Evolutionary conservation across 768 basidiomycete genomes (phyloP).

Genomic region (Clavaria fumosa): DNA sequence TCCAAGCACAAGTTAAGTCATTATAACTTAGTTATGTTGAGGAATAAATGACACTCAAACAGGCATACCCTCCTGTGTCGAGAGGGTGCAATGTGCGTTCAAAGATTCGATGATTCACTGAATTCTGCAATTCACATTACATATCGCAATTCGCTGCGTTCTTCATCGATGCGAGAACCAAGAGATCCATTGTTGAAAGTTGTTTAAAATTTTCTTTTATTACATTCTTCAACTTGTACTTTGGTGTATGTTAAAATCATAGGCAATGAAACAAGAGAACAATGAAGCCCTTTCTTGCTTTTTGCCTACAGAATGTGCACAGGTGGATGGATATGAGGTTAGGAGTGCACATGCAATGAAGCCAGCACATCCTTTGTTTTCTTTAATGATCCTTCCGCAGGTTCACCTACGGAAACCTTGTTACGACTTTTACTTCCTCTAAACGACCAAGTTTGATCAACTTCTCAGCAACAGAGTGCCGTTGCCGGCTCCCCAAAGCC

Average conservation of each 20-base stretch:
- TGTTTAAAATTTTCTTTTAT: slow-evolving; percentile 19
- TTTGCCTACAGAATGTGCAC: slow-evolving; percentile 30
- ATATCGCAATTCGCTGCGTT: slow-evolving; percentile 69
- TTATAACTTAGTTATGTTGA: slow-evolving; percentile 77
- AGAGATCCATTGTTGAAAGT: slow-evolving; percentile 50
- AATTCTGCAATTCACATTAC: slow-evolving; percentile 76
- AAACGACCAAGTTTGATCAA: slow-evolving; percentile 69
- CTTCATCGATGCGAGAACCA: slow-evolving; percentile 72
- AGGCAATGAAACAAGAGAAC: slow-evolving; percentile 14
- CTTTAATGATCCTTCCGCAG: slow-evolving; percentile 65
- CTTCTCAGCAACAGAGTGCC: slow-evolving; percentile 33
- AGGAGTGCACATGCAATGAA: slow-evolving; percentile 23
- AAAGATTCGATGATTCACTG: slow-evolving; percentile 77
- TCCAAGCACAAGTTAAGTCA: slow-evolving; percentile 67
- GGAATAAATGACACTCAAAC: slow-evolving; percentile 59
- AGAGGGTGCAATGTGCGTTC: slow-evolving; percentile 67
- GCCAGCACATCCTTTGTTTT: slow-evolving; percentile 21
- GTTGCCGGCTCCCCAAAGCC: slow-evolving; percentile 47
- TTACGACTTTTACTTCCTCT: slow-evolving; percentile 78
- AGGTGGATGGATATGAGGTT: slow-evolving; percentile 28
- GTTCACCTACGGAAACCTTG: slow-evolving; percentile 75
- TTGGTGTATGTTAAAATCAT: slow-evolving; percentile 16
- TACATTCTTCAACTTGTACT: slow-evolving; percentile 17
- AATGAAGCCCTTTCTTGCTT: too few relatives aligned
- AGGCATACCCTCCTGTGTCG: slow-evolving; percentile 62